Percentiles rank a stretch among this genome's conserved stretches.
phyloP scores from a whole-genome alignment of 495 filamentous ascomycete genomes.

The Hypoxylon lienhwacheense region DNA sequence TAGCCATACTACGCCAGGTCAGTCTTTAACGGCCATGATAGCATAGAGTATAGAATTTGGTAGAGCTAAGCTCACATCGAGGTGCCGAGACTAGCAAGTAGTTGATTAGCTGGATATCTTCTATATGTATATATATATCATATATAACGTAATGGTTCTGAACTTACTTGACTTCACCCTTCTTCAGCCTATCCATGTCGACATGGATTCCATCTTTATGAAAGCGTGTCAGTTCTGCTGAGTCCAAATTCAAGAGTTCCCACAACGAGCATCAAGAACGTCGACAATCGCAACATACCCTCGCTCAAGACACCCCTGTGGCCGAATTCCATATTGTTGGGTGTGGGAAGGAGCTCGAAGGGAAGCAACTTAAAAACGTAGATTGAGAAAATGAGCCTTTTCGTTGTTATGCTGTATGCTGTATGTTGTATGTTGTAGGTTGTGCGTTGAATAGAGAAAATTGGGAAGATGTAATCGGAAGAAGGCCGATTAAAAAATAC shows the following conservation, averaged over 20 bases:
- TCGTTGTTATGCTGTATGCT: too few relatives aligned
- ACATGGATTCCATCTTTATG: constrained; percentile 92
- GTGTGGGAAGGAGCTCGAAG: not conserved
- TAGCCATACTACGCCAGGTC: constrained; percentile 67
- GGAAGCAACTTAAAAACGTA: too few relatives aligned
- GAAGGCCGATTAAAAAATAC: too few relatives aligned
- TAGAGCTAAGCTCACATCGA: constrained; percentile 75
- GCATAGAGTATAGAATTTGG: constrained; percentile 9
- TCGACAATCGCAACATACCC: constrained; percentile 52
- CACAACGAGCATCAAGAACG: constrained; percentile 9
- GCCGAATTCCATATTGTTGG: constrained; percentile 59
- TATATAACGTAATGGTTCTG: too few relatives aligned
- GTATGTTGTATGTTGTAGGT: too few relatives aligned
- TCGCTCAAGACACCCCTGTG: constrained; percentile 70
- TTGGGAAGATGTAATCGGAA: constrained; percentile 8
- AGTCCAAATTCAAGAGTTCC: constrained; percentile 9
- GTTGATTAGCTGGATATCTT: constrained; percentile 35
- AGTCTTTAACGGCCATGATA: constrained; percentile 34
- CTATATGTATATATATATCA: not conserved
- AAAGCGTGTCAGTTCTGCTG: constrained; percentile 9
- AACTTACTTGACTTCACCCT: constrained; percentile 81
- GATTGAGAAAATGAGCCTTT: too few relatives aligned
- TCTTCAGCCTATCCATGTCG: constrained; percentile 95
- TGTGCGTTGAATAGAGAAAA: not conserved
- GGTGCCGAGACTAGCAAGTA: constrained; percentile 78